phyloP scores from a whole-genome alignment of 176 grass and related monocot genomes.

The Avena atlantica region DNA sequence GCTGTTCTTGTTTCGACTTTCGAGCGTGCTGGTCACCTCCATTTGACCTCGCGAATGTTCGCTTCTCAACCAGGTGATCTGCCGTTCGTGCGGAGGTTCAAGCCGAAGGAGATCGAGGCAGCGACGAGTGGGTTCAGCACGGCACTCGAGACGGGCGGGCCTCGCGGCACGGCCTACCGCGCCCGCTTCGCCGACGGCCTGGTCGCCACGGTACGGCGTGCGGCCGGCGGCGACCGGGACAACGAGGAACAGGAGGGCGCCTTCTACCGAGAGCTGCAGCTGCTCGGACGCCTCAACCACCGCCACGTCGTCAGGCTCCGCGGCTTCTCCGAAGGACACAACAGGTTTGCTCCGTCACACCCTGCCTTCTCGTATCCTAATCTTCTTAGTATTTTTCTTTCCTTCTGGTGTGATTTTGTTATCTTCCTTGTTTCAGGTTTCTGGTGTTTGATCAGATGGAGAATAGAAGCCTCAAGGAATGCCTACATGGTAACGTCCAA shows the following conservation, averaged over 20 bases:
- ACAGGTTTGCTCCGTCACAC: conserved; percentile 46
- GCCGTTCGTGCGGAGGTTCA: conserved; percentile 74
- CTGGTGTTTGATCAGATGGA: conserved; percentile 91
- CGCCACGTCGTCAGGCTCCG: conserved; percentile 80
- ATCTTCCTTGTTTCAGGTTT: conserved; percentile 58
- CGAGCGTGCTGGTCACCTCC: too few relatives aligned
- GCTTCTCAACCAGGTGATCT: conserved; percentile 42
- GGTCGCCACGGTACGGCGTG: conserved; percentile 65
- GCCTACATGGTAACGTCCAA: conserved; percentile 68
- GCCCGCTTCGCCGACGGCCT: conserved; percentile 78
- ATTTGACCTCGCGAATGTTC: too few relatives aligned
- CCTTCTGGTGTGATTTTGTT: background rate
- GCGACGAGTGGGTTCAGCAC: conserved; percentile 80
- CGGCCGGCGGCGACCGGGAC: background rate
- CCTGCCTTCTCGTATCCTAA: background rate
- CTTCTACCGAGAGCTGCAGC: conserved; percentile 77
- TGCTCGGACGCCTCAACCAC: conserved; percentile 80
- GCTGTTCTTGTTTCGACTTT: background rate
- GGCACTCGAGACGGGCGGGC: conserved; percentile 53
- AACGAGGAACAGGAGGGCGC: conserved; percentile 34
- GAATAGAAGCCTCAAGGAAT: conserved; percentile 82
- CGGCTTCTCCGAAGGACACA: conserved; percentile 73
- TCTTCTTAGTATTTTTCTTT: background rate
- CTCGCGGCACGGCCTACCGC: conserved; percentile 66
- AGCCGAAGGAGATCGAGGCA: conserved; percentile 69